A percentile compares a stretch with the other conserved stretches of the same genome.
Conservation (phyloP, 2,329 filamentous ascomycete species). For the Colletotrichum lindemuthianum region DNA sequence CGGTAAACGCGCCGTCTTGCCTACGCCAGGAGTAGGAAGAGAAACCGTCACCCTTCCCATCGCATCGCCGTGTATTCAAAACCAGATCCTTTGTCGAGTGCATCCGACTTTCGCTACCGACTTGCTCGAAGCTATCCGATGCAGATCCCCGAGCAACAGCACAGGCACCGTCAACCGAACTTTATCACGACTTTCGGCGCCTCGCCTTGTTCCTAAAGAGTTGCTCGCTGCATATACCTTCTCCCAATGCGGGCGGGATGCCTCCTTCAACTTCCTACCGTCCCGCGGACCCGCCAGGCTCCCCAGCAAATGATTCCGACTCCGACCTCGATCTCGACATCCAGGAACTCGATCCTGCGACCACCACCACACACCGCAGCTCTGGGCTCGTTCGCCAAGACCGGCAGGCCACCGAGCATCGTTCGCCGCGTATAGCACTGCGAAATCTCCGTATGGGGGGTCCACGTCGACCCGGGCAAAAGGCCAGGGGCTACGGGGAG, state of each 20-base stretch:
- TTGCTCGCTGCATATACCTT: conserved; percentile 25
- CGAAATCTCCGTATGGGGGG: conserved; percentile 76
- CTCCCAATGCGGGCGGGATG: conserved; percentile 57
- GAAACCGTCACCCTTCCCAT: too few relatives aligned
- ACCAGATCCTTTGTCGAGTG: background rate
- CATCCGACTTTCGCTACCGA: conserved; percentile 10
- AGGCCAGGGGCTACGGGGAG: conserved; percentile 67
- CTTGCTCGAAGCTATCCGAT: conserved; percentile 27
- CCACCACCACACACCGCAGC: conserved; percentile 40
- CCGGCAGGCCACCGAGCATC: conserved; percentile 55
- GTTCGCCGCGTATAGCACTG: conserved; percentile 73
- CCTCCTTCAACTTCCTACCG: conserved; percentile 63
- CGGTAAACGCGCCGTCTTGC: too few relatives aligned
- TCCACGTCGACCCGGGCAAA: conserved; percentile 65
- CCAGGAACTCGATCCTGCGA: conserved; percentile 78
- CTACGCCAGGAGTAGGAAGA: too few relatives aligned
- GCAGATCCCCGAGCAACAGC: conserved; percentile 33
- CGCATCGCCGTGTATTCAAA: background rate
- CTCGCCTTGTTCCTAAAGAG: conserved; percentile 21
- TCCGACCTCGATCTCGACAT: conserved; percentile 82
- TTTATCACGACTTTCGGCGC: conserved; percentile 28
- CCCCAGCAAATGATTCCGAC: conserved; percentile 75
- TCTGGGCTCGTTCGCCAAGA: conserved; percentile 59
- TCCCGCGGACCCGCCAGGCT: conserved; percentile 71
- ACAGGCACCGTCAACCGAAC: conserved; percentile 30